These are phyloP conservation scores for Fusarium sp. DNA, from an alignment of 2,329 filamentous ascomycete species.

Conservation along the genomic window DNA sequence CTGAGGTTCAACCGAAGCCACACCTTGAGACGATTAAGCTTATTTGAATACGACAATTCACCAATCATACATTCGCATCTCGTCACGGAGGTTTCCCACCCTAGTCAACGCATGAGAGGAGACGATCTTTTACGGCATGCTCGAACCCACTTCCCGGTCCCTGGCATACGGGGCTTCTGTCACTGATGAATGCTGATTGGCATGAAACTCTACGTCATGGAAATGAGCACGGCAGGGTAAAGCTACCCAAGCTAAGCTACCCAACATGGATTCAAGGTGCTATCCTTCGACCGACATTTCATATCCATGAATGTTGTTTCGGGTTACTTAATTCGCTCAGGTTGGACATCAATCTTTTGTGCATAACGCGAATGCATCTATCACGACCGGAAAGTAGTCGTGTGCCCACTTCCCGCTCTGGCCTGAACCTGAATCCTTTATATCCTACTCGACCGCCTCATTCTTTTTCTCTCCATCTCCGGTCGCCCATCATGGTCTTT, in stretches of 20 bases:
- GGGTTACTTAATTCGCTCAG: neutral
- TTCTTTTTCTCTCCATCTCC: neutral
- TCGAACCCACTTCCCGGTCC: conserved; percentile 17
- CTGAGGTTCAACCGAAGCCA: conserved; percentile 17
- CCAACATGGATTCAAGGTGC: neutral
- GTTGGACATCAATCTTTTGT: too few species aligned
- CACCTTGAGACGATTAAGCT: conserved; percentile 29
- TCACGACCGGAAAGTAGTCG: neutral
- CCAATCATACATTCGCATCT: conserved; percentile 14
- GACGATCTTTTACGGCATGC: conserved; percentile 4
- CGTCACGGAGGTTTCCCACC: conserved; percentile 2
- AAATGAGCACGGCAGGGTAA: conserved; percentile 6
- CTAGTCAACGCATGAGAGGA: conserved; percentile 8
- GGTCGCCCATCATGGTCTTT: too few species aligned
- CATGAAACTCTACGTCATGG: neutral
- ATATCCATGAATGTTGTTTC: neutral
- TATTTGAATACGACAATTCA: conserved; percentile 7
- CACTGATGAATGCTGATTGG: conserved; percentile 33
- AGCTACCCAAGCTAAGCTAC: neutral
- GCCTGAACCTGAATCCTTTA: neutral
- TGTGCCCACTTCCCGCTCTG: conserved; percentile 24
- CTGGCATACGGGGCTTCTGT: conserved; percentile 19
- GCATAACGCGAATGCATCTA: neutral
- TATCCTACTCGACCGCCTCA: neutral
- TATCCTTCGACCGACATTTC: conserved; percentile 10